Evolutionary conservation across 1,139 yeast genomes (phyloP).

Genomic region (Spathaspora jeffriesii): DNA sequence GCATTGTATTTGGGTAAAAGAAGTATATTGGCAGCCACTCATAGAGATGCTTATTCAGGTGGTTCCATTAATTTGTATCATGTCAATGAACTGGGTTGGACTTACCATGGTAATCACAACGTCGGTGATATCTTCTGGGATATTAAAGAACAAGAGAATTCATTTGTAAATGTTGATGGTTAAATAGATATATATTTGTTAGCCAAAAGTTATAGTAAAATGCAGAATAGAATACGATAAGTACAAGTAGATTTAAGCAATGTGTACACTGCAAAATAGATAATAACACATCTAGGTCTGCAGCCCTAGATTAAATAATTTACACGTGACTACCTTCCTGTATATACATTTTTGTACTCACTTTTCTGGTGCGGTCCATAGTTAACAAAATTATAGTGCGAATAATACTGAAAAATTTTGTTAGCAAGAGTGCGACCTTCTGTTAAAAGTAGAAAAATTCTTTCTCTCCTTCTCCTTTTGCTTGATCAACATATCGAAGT

Average conservation of each 20-base stretch:
- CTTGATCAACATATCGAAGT: constrained; percentile 3
- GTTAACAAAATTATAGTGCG: not conserved
- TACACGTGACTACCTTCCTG: constrained; percentile 6
- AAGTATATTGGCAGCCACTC: constrained; percentile 96
- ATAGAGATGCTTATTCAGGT: constrained; percentile 98
- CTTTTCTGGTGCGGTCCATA: not conserved
- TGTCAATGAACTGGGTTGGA: constrained; percentile 94
- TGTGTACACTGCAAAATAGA: not conserved
- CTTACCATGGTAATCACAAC: constrained; percentile 91
- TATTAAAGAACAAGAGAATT: constrained; percentile 81
- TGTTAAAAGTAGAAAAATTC: constrained; percentile 6
- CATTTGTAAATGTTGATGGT: constrained; percentile 86
- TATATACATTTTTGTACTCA: not conserved
- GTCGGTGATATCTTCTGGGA: constrained; percentile 95
- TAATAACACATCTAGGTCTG: not conserved
- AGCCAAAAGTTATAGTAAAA: not conserved
- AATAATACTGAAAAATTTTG: constrained; percentile 3
- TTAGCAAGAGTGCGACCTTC: constrained; percentile 1
- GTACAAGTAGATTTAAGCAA: not conserved
- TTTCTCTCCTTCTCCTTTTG: constrained; percentile 3
- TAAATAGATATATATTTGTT: constrained; percentile 18
- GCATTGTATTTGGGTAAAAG: constrained; percentile 95
- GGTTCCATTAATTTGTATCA: constrained; percentile 94
- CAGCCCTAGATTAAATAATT: not conserved
- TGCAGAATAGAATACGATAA: not conserved